These are phyloP conservation scores for Boletus rubroflammeus DNA, from an alignment of 768 basidiomycete genomes.

Conservation along the genomic window DNA sequence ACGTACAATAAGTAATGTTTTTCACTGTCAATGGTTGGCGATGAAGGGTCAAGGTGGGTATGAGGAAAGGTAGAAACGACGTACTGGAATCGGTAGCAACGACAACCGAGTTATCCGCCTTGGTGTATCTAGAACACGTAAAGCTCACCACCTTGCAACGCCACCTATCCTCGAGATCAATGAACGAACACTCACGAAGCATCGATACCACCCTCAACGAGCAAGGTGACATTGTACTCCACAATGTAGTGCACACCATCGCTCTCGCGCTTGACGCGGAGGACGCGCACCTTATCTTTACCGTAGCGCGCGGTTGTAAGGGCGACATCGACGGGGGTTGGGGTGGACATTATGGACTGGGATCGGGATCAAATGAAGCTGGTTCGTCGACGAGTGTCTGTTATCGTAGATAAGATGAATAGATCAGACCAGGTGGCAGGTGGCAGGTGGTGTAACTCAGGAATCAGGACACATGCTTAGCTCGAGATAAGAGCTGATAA, in stretches of 20 bases:
- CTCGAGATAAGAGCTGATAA: neutral
- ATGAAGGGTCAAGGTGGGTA: neutral
- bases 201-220: constrained; percentile 84
- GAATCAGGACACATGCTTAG: neutral
- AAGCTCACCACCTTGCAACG: neutral
- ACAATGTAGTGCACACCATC: constrained; percentile 63
- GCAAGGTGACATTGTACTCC: constrained; percentile 77
- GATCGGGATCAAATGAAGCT: neutral
- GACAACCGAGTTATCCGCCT: constrained; percentile 83
- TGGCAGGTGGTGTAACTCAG: no score
- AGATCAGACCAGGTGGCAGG: neutral
- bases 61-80: constrained; percentile 21
- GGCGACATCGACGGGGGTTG: constrained; percentile 10
- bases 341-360: constrained; percentile 26
- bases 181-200: constrained; percentile 46
- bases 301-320: constrained; percentile 68
- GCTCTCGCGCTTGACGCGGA: constrained; percentile 74
- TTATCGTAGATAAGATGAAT: neutral
- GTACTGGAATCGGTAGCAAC: constrained; percentile 91
- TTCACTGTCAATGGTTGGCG: constrained; percentile 42
- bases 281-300: constrained; percentile 85
- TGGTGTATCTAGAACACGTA: constrained; percentile 58
- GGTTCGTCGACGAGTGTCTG: neutral
- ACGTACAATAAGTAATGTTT: constrained; percentile 61
- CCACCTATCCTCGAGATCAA: neutral